phyloP scores from a whole-genome alignment of 1,284 basidiomycete species.

The Austroboletus novae-zelandiae region DNA sequence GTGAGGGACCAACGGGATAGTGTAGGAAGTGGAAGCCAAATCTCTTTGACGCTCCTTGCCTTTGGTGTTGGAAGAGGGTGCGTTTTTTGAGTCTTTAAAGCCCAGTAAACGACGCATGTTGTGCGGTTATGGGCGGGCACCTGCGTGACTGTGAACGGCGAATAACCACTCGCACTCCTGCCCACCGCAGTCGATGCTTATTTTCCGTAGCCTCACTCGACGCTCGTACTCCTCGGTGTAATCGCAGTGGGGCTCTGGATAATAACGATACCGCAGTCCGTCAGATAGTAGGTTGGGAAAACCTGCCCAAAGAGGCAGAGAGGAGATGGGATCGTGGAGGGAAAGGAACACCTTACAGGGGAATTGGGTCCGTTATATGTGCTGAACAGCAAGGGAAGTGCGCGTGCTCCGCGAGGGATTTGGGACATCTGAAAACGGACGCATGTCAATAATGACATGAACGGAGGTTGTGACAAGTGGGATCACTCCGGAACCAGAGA shows the following conservation, averaged over 20 bases:
- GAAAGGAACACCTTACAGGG: conserved; percentile 10
- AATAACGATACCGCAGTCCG: background rate
- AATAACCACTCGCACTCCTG: conserved; percentile 16
- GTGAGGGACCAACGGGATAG: conserved; percentile 7
- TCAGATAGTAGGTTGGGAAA: background rate
- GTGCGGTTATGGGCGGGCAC: conserved; percentile 4
- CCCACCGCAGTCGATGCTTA: conserved; percentile 20
- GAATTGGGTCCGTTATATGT: conserved; percentile 27
- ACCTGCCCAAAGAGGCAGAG: background rate
- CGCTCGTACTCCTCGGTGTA: too few species aligned
- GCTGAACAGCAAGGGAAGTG: conserved; percentile 5
- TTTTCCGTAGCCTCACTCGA: background rate
- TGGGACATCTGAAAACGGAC: conserved; percentile 5
- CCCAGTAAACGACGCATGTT: conserved; percentile 32
- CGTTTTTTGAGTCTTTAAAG: conserved; percentile 23
- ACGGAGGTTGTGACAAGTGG: conserved; percentile 6
- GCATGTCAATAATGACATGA: conserved; percentile 13
- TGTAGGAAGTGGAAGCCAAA: conserved; percentile 4
- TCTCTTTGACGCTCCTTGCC: conserved; percentile 24
- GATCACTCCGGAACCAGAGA: conserved; percentile 6
- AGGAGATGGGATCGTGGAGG: conserved; percentile 7
- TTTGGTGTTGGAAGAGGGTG: conserved; percentile 13
- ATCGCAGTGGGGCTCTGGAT: too few species aligned
- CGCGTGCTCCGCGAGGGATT: conserved; percentile 15
- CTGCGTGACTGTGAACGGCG: conserved; percentile 13